Conservation (phyloP, 495 filamentous ascomycete species). For the Aspergillus campestris region DNA sequence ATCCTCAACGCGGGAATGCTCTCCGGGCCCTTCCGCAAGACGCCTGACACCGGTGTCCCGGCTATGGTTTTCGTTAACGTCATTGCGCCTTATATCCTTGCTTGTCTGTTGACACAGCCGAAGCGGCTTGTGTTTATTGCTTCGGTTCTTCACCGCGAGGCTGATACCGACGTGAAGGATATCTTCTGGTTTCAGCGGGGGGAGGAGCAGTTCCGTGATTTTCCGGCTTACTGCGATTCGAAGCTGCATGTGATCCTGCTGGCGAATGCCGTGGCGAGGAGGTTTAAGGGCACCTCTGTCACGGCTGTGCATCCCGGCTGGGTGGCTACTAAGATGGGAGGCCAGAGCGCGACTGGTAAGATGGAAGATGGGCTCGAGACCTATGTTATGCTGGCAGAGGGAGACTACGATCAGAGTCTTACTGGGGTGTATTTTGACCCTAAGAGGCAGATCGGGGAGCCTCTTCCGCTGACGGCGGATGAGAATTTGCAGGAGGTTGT, state of each 20-base stretch:
- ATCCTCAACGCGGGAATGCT: conserved; percentile 14
- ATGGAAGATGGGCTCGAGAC: conserved; percentile 17
- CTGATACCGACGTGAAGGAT: conserved; percentile 9
- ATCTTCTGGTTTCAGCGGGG: conserved; percentile 15
- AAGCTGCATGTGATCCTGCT: conserved; percentile 15
- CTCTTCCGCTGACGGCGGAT: conserved; percentile 5
- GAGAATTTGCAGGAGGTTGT: conserved; percentile 10
- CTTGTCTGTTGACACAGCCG: conserved; percentile 9
- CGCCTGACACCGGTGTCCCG: conserved; percentile 7
- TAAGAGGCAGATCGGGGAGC: conserved; percentile 9
- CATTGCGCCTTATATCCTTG: conserved; percentile 13
- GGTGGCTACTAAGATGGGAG: conserved; percentile 14
- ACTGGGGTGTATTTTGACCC: conserved; percentile 14
- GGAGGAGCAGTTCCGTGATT: conserved; percentile 11
- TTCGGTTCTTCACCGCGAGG: conserved; percentile 9
- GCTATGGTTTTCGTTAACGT: conserved; percentile 13
- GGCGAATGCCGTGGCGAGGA: conserved; percentile 10
- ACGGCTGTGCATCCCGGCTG: conserved; percentile 10
- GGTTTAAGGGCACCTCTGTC: conserved; percentile 7
- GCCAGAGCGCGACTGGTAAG: conserved; percentile 6
- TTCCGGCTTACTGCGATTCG: conserved; percentile 15
- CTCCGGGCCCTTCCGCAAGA: conserved; percentile 11
- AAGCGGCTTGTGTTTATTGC: conserved; percentile 13
- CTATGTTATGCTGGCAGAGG: conserved; percentile 17
- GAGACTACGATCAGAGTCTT: conserved; percentile 14